Percentiles rank a stretch among this genome's conserved stretches.
phyloP scores from a whole-genome alignment of 208 protist genomes.

The Spongospora subterranea region DNA sequence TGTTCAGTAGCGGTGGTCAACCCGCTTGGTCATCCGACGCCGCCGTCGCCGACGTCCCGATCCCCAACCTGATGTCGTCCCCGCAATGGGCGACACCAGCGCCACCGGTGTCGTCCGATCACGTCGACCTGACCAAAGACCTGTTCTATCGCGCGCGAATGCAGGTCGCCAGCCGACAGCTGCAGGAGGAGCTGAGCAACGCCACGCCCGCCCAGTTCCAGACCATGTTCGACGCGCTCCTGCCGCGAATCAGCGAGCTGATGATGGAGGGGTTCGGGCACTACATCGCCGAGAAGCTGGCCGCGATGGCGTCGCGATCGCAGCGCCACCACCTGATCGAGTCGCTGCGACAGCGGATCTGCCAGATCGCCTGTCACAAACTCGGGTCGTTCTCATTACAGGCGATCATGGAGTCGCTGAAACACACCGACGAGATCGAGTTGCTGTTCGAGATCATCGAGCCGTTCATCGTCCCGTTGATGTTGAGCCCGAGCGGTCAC shows the following conservation, averaged over 20 bases:
- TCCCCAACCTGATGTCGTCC: too few species aligned
- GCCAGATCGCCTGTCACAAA: slow-evolving; percentile 33
- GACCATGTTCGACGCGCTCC: not conserved
- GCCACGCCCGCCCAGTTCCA: not conserved
- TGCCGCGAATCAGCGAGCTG: not conserved
- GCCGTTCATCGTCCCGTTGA: not conserved
- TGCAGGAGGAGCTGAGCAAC: slow-evolving; percentile 5
- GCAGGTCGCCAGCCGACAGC: not conserved
- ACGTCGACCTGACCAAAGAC: not conserved
- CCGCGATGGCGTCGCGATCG: not conserved
- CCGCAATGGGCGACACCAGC: too few species aligned
- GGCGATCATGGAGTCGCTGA: not conserved
- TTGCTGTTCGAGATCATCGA: not conserved
- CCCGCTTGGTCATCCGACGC: too few species aligned
- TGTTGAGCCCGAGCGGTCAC: not conserved
- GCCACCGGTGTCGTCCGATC: too few species aligned
- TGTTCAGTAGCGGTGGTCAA: too few species aligned
- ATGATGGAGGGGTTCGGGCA: slow-evolving; percentile 28
- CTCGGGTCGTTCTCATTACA: slow-evolving; percentile 52
- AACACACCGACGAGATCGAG: not conserved
- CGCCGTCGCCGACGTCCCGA: too few species aligned
- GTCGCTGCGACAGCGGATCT: not conserved
- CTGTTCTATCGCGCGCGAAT: not conserved
- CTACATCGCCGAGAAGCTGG: slow-evolving; percentile 11
- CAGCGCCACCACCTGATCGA: not conserved